Base-by-base conservation (phyloP, 805 yeast species). In the Priceomyces carsonii region DNA sequence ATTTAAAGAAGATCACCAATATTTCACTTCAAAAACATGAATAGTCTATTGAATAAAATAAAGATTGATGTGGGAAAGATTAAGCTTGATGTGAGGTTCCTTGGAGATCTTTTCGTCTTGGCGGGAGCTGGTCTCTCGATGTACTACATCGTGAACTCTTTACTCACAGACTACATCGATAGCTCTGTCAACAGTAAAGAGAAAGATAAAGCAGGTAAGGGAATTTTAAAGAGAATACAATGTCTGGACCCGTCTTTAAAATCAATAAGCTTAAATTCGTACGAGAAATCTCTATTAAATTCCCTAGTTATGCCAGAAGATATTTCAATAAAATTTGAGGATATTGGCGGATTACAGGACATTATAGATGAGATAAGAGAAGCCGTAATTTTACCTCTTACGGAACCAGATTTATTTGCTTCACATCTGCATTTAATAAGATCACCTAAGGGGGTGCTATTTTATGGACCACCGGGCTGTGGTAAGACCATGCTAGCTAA, bases 401-500 rank as follows among this genome's bases (percentile, higher is more conserved):
- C 70, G 3, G 65, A 79, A 48, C 96, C 96, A 0, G 86, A 79
- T 32, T 61, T 88, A 26, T 89, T 85, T 55, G 66, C 77, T 8
- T 80, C 77, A 35, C 85, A 83, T 46, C 79, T 87, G 35, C 43
- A 63, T 14, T 69, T 91, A 35, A 66, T 91, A 17, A 87, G 85
- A 52, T 91, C 96, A 1, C 99, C 99, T 2, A 89, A 87, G 53
- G 99, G 99, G 26, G 97, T 91, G 3, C 64, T 91, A 22, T 71
- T 90, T 32, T 82, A 87, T 54, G 98, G 98, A 0, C 97, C 98
- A 3, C 98, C 98, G 0, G 98, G 98, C 0, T 91, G 97, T 59
- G 98, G 98, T 36, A 91, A 91, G 62, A 91, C 98, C 3, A 87
- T 91, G 96, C 69, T 91, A 48, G 98, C 97, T 7, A 91, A 90